These are phyloP conservation scores for Medicago arabica DNA, from an alignment of 306 rosid species.

Conservation along the genomic window DNA sequence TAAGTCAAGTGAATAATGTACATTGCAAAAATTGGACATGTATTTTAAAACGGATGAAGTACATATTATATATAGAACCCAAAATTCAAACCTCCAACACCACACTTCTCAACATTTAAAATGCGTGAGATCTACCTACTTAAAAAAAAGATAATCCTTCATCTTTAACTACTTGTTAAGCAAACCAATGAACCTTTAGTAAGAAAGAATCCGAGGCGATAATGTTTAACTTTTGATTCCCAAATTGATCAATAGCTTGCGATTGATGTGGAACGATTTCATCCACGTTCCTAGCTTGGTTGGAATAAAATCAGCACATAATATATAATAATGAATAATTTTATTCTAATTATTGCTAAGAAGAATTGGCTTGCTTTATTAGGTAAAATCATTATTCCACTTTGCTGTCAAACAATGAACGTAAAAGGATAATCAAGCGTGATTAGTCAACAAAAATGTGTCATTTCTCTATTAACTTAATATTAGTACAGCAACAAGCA, in stretches of 20 bases:
- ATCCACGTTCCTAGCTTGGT: slow-evolving; percentile 35
- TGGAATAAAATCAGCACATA: slow-evolving; percentile 22
- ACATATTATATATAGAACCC: too few relatives aligned
- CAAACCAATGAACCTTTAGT: slow-evolving; percentile 46
- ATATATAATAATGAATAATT: slow-evolving; percentile 12
- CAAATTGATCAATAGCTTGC: slow-evolving; percentile 37
- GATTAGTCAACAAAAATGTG: slow-evolving; percentile 49
- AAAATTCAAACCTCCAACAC: too few relatives aligned
- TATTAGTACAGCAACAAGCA: slow-evolving; percentile 43
- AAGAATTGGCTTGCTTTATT: slow-evolving; percentile 34
- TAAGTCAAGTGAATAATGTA: too few relatives aligned
- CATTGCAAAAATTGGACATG: too few relatives aligned
- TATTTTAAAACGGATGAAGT: too few relatives aligned
- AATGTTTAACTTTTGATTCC: slow-evolving; percentile 48
- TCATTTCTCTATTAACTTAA: slow-evolving; percentile 40
- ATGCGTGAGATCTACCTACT: too few relatives aligned
- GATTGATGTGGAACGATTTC: slow-evolving; percentile 45
- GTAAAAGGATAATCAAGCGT: slow-evolving; percentile 49
- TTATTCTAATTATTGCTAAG: slow-evolving; percentile 22
- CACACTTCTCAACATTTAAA: too few relatives aligned
- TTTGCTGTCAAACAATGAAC: slow-evolving; percentile 44
- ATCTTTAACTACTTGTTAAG: slow-evolving; percentile 23
- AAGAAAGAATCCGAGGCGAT: slow-evolving; percentile 67
- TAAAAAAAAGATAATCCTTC: too few relatives aligned
- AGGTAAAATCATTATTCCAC: slow-evolving; percentile 61